A percentile compares a stretch with the other conserved stretches of the same genome.
Conservation (phyloP, 23 red algal genomes). For the Gracilaria domingensis region DNA sequence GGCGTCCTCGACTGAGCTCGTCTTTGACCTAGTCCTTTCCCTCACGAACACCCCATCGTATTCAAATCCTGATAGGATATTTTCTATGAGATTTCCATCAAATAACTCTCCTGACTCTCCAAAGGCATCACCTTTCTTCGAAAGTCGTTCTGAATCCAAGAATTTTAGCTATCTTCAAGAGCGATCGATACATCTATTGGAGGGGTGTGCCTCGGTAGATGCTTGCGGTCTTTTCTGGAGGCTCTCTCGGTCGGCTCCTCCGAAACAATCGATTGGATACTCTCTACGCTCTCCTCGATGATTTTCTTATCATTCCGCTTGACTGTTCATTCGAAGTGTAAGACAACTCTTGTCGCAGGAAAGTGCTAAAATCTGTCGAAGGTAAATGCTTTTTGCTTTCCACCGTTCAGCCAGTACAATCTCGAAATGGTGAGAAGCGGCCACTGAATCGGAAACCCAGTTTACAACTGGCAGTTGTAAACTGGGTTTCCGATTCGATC, state of each 20-base stretch:
- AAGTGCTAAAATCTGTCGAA: background rate
- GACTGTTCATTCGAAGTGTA: background rate
- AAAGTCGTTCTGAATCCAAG: background rate
- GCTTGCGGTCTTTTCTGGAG: background rate
- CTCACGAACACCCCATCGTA: conserved; percentile 15
- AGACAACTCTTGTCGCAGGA: background rate
- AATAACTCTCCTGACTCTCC: background rate
- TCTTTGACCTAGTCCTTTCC: background rate
- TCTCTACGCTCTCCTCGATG: conserved; percentile 1
- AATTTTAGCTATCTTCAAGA: background rate
- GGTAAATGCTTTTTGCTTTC: background rate
- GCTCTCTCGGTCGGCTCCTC: background rate
- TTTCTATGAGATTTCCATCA: background rate
- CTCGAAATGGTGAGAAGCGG: background rate
- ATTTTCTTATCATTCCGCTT: conserved; percentile 11
- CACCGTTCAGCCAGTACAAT: background rate
- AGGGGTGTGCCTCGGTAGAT: background rate
- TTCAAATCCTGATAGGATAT: background rate
- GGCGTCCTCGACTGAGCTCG: background rate
- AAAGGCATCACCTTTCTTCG: background rate
- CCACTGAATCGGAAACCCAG: background rate
- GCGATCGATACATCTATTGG: background rate
- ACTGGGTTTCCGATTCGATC: background rate
- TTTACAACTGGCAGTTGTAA: background rate
- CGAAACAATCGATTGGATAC: background rate